These are phyloP conservation scores for Picea sitchensis DNA, from an alignment of 75 land plant species.

Conservation along the genomic window DNA sequence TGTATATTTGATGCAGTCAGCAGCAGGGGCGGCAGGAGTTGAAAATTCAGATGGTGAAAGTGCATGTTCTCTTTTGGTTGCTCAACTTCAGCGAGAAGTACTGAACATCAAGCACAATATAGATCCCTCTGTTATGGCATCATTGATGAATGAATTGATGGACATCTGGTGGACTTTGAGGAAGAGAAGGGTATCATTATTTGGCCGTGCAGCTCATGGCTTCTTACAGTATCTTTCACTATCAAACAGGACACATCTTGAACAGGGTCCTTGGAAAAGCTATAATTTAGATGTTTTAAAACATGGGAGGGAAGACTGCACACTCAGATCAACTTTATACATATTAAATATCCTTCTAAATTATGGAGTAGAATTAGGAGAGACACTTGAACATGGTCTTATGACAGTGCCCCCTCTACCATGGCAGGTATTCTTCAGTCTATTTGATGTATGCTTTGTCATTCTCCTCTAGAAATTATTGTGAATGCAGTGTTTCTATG, in stretches of 20 bases:
- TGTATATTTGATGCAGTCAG: conserved; percentile 47
- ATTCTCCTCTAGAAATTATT: background rate
- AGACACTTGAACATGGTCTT: conserved; percentile 66
- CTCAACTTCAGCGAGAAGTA: conserved; percentile 60
- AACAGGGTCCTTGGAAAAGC: conserved; percentile 1
- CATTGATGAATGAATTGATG: conserved; percentile 48
- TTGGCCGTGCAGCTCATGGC: conserved; percentile 81
- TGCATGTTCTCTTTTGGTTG: conserved; percentile 43
- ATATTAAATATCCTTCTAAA: conserved; percentile 77
- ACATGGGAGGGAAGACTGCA: conserved; percentile 40
- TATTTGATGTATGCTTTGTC: background rate
- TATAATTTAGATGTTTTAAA: conserved; percentile 20
- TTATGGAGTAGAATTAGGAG: conserved; percentile 91
- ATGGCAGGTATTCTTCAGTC: conserved; percentile 77
- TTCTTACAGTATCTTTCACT: conserved; percentile 73
- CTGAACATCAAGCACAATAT: conserved; percentile 15
- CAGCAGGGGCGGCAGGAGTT: conserved; percentile 67
- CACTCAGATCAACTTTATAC: conserved; percentile 72
- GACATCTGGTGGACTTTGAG: conserved; percentile 89
- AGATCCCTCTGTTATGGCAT: conserved; percentile 19
- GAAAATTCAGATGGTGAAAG: conserved; percentile 60
- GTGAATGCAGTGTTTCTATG: background rate
- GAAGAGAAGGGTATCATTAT: conserved; percentile 63
- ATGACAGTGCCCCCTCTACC: conserved; percentile 63
- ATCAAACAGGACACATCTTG: conserved; percentile 37